Evolutionary conservation across 345 rosid species (phyloP).

Genomic region (Moricandia moricandioides): DNA sequence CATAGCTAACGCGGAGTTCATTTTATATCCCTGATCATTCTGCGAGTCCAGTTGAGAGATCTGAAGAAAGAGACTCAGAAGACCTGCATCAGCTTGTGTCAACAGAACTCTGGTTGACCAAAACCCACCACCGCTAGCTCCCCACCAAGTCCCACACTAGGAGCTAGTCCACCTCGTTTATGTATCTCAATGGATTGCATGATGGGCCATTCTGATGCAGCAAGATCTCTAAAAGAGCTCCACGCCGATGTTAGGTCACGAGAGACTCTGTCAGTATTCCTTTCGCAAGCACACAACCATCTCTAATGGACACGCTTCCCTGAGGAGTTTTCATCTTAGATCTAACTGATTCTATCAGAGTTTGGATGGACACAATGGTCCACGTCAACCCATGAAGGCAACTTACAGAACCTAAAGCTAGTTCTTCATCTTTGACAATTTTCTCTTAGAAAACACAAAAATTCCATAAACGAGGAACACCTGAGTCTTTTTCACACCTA

Average conservation of each 20-base stretch:
- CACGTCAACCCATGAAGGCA: conserved; percentile 65
- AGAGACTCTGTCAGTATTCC: conserved; percentile 60
- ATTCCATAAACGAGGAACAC: conserved; percentile 48
- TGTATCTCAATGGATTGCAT: conserved; percentile 71
- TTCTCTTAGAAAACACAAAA: conserved; percentile 57
- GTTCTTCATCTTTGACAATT: conserved; percentile 44
- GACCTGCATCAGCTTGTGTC: conserved; percentile 65
- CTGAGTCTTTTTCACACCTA: conserved; percentile 33
- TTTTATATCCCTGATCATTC: conserved; percentile 39
- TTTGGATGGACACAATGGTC: conserved; percentile 47
- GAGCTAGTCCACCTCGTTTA: conserved; percentile 92
- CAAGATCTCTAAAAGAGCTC: conserved; percentile 43
- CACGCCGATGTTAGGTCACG: conserved; percentile 49
- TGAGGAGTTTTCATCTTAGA: conserved; percentile 31
- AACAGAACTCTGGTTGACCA: conserved; percentile 67
- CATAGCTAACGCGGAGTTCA: conserved; percentile 56
- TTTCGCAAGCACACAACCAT: conserved; percentile 55
- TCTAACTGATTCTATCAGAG: conserved; percentile 61
- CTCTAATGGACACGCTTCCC: conserved; percentile 45
- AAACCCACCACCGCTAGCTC: conserved; percentile 85
- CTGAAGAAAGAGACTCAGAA: conserved; percentile 54
- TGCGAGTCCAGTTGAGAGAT: conserved; percentile 38
- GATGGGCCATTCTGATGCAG: conserved; percentile 54
- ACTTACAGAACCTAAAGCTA: conserved; percentile 68
- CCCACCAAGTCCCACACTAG: conserved; percentile 92